Base-by-base conservation (phyloP, 306 rosid genomes). In the Sicyos edulis region DNA sequence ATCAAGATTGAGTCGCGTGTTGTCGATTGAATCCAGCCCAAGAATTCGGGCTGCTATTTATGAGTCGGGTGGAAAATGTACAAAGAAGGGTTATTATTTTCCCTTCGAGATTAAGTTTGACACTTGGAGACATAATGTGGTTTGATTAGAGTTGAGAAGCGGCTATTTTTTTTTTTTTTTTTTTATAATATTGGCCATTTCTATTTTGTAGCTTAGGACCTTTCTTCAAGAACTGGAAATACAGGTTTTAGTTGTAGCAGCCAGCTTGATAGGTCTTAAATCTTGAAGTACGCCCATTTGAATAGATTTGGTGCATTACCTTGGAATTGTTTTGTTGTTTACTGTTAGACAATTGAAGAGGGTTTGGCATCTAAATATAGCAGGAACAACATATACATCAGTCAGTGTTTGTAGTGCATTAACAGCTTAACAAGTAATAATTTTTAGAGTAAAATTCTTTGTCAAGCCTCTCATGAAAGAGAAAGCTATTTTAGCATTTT, bases 1-100 rank as follows among this genome's bases (percentile, higher is more conserved):
- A 86, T 93, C 74, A 69, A 85, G 60, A 44, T 80, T 81, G 84
- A 92, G 72, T 64, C 78, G 68, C 77, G 74, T 17, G 58, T 45
- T 51, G 40, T 24, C 8, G 17, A 68, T 32, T 50, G 40, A 24
- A 49, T n/a, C 14, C 73, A 50, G 55, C 55, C 59, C 6, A 22
- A 69, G 42, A 26, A 45, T 68, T 68, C 6, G 56, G 6, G 24
- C 5, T 26, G 47, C 58, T 6, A 16, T 15, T 50, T 24, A 68
- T 32, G 47, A 32, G 69, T 63, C 15, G 7, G 47, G 10, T 34
- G 51, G 50, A 63, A n/a, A 63, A 37, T 50, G 73, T 69, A 69
- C 10, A 69, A 68, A 69, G 16, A 69, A 50, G 22, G 50, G 56
- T 24, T 68, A 8, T 21, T 2, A 4, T 51, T 57, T 69, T 69